phyloP scores from a whole-genome alignment of 2,329 filamentous ascomycete genomes.

The Amylocarpus encephaloides region DNA sequence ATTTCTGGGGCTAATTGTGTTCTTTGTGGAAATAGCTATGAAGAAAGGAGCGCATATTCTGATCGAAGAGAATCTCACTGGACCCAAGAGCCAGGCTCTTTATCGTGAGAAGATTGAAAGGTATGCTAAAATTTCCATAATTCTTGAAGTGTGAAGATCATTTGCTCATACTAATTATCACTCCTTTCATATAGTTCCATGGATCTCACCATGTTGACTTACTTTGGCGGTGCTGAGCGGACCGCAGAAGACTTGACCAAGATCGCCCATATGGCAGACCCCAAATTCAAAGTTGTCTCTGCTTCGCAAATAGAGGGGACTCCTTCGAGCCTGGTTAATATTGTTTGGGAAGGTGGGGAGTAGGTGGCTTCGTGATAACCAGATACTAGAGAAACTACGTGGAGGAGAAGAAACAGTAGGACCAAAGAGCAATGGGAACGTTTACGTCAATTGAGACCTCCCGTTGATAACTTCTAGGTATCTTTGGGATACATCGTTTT shows the following conservation, averaged over 20 bases:
- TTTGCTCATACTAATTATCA: not conserved
- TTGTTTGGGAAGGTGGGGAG: too few relatives aligned
- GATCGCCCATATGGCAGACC: not conserved
- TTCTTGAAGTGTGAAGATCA: not conserved
- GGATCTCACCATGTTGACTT: not conserved
- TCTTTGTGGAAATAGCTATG: not conserved
- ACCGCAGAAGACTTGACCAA: not conserved
- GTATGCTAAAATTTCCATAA: not conserved
- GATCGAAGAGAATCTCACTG: not conserved
- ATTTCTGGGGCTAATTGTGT: not conserved
- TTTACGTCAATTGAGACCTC: too few relatives aligned
- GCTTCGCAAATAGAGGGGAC: too few relatives aligned
- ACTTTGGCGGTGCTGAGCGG: not conserved
- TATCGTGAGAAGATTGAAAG: not conserved
- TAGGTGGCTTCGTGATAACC: too few relatives aligned
- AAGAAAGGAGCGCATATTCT: not conserved
- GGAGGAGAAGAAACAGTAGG: too few relatives aligned
- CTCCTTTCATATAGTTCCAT: not conserved
- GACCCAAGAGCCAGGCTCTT: not conserved
- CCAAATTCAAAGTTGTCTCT: not conserved
- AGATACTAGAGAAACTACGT: too few relatives aligned
- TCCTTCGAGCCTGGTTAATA: too few relatives aligned
- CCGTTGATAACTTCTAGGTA: too few relatives aligned
- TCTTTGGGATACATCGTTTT: too few relatives aligned
- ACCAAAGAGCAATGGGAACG: too few relatives aligned